Evolutionary conservation across 1,284 basidiomycete species (phyloP).

Genomic region (Ceratobasidium papillatum): DNA sequence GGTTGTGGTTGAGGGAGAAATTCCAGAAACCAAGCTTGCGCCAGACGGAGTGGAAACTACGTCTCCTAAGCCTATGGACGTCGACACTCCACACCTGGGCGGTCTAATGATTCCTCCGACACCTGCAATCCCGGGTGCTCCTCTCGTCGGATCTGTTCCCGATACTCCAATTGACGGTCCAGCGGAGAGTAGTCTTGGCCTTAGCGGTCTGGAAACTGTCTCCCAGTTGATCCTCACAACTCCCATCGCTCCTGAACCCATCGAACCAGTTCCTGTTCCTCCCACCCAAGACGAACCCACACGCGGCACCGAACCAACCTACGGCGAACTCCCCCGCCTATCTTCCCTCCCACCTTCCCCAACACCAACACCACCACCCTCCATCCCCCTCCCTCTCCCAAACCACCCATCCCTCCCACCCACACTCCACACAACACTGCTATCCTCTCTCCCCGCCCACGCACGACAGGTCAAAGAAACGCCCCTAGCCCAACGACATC

Average conservation of each 20-base stretch:
- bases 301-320: neutral
- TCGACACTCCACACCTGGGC: neutral
- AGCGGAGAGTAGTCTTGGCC: neutral
- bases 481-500: conserved; percentile 9
- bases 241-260: neutral
- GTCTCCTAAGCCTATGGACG: neutral
- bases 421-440: neutral
- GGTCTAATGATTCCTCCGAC: neutral
- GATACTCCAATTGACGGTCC: neutral
- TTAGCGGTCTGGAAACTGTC: neutral
- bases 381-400: conserved; percentile 17
- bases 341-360: neutral
- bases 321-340: neutral
- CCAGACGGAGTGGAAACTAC: neutral
- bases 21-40: neutral
- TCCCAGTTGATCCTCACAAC: neutral
- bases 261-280: neutral
- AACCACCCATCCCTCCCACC: neutral
- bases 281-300: neutral
- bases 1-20: conserved; percentile 64
- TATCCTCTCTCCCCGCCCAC: conserved; percentile 15
- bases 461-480: conserved; percentile 19
- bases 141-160: neutral
- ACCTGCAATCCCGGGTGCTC: neutral
- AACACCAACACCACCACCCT: neutral